These are phyloP conservation scores for Lachnellula hyalina DNA, from an alignment of 2,329 filamentous ascomycete species.

Conservation along the genomic window DNA sequence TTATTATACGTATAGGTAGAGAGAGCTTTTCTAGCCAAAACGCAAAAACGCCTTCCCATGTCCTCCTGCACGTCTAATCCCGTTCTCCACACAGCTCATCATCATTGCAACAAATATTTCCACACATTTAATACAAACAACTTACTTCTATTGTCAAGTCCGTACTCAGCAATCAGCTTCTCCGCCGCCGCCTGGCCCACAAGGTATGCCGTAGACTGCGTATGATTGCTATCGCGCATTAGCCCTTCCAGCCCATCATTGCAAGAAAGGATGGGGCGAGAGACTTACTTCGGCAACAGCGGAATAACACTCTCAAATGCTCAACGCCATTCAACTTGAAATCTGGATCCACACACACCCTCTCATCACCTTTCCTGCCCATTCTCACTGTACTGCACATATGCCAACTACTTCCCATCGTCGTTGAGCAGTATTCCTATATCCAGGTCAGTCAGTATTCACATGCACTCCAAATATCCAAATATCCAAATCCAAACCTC, in stretches of 20 bases:
- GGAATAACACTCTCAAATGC: conserved; percentile 37
- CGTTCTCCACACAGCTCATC: no score
- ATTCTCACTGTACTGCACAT: conserved; percentile 1
- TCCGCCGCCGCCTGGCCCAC: conserved; percentile 48
- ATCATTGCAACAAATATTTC: no score
- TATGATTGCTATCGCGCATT: conserved; percentile 39
- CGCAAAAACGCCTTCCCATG: no score
- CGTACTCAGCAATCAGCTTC: conserved; percentile 42
- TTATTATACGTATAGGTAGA: no score
- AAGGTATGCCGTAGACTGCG: conserved; percentile 49
- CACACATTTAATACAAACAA: neutral
- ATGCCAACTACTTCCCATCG: neutral
- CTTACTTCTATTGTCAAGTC: conserved; percentile 22
- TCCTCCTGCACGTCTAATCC: no score
- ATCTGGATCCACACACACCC: neutral
- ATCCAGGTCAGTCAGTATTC: no score
- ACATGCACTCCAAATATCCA: no score
- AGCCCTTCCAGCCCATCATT: neutral
- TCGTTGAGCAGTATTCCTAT: conserved; percentile 10
- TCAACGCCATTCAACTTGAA: neutral
- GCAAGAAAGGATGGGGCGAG: conserved; percentile 32
- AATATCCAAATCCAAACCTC: no score
- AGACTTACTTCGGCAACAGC: conserved; percentile 42
- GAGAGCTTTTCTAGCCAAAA: no score
- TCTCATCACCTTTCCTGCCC: neutral